Conservation (phyloP, 306 rosid genomes). For the Quercus aquifolioides region DNA sequence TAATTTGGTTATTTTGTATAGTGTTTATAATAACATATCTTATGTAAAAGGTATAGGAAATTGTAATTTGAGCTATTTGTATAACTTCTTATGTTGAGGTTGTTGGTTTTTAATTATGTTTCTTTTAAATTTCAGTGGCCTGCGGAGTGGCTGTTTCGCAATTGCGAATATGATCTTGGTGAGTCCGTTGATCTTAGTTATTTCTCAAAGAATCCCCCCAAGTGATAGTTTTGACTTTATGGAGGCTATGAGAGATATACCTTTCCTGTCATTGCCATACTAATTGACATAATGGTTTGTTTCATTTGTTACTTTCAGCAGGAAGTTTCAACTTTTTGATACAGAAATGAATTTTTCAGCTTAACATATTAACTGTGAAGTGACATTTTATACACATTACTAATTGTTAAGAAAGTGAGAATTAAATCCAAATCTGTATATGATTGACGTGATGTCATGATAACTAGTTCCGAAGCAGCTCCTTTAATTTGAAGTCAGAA, state of each 20-base stretch:
- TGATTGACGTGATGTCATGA: too few species aligned
- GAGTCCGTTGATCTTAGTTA: conserved; percentile 26
- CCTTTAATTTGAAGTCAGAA: too few species aligned
- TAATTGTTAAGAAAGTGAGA: too few species aligned
- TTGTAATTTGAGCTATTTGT: background rate
- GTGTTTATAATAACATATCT: background rate
- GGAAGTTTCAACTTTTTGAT: too few species aligned
- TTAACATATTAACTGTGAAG: too few species aligned
- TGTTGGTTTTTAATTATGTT: conserved; percentile 24
- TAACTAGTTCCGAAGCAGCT: too few species aligned
- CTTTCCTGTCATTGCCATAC: background rate
- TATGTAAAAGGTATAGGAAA: background rate
- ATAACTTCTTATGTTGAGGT: background rate
- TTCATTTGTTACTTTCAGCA: background rate
- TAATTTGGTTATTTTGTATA: background rate
- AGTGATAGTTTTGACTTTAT: background rate
- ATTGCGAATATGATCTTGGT: conserved; percentile 66
- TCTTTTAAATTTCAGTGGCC: conserved; percentile 59
- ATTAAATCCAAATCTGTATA: too few species aligned
- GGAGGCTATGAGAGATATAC: conserved; percentile 3
- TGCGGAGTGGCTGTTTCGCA: conserved; percentile 72
- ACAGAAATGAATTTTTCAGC: too few species aligned
- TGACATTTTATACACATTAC: too few species aligned
- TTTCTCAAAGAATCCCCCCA: background rate
- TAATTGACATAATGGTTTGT: conserved; percentile 4